A percentile compares a stretch with the other conserved stretches of the same genome.
Evolutionary conservation across 2,329 filamentous ascomycete species (phyloP).

Genomic region (Paraphoma chrysanthemicola): DNA sequence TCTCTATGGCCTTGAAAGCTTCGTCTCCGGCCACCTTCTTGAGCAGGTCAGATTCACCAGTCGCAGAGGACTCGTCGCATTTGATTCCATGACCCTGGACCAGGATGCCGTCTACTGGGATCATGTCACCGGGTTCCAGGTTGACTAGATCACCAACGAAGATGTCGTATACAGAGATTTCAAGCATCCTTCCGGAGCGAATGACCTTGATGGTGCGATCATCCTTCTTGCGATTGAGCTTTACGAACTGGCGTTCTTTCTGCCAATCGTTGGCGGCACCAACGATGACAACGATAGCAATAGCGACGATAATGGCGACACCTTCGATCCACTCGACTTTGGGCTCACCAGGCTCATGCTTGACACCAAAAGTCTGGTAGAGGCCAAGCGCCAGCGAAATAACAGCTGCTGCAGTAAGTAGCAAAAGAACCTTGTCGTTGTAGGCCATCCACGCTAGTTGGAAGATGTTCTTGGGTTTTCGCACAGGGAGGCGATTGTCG

Average conservation of each 20-base stretch:
- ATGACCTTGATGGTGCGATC: slow-evolving; percentile 76
- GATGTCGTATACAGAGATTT: slow-evolving; percentile 71
- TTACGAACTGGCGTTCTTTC: slow-evolving; percentile 81
- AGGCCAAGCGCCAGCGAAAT: slow-evolving; percentile 78
- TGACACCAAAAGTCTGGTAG: slow-evolving; percentile 71
- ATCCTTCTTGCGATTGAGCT: slow-evolving; percentile 81
- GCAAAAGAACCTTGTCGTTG: slow-evolving; percentile 75
- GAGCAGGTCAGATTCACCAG: slow-evolving; percentile 75
- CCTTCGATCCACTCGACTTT: slow-evolving; percentile 83
- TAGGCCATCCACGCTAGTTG: slow-evolving; percentile 81
- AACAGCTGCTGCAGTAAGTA: slow-evolving; percentile 65
- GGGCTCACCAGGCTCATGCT: slow-evolving; percentile 59
- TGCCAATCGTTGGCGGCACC: slow-evolving; percentile 84
- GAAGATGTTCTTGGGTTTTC: slow-evolving; percentile 73
- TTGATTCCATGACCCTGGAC: slow-evolving; percentile 71
- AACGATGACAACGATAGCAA: slow-evolving; percentile 76
- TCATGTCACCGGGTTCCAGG: slow-evolving; percentile 72
- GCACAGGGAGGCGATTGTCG: slow-evolving; percentile 72
- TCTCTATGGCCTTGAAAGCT: slow-evolving; percentile 70
- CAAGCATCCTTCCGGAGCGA: slow-evolving; percentile 73
- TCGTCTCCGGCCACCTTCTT: slow-evolving; percentile 72
- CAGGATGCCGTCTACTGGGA: slow-evolving; percentile 74
- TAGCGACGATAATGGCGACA: slow-evolving; percentile 78
- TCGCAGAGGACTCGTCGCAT: slow-evolving; percentile 77
- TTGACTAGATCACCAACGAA: slow-evolving; percentile 75